phyloP scores from a whole-genome alignment of 2,329 filamentous ascomycete genomes.

The Botrytis deweyae region DNA sequence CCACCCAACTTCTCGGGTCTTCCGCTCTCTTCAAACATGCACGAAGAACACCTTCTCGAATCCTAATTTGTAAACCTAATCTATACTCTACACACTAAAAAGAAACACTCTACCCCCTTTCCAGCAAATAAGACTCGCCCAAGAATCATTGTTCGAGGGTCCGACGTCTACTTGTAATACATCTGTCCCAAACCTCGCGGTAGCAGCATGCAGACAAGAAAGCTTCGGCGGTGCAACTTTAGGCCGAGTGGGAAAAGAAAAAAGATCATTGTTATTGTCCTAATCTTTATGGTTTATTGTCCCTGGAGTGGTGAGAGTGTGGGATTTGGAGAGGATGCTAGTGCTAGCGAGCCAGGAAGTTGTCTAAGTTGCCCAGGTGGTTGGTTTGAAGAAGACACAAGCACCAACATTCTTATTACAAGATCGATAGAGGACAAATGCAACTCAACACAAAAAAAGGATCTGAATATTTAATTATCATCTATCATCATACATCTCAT shows the following conservation, averaged over 20 bases:
- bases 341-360: background rate
- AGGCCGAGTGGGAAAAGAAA: background rate
- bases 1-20: background rate
- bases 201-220: background rate
- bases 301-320: background rate
- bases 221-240: background rate
- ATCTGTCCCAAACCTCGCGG: background rate
- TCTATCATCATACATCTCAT: conserved; percentile 6
- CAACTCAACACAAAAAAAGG: background rate
- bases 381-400: background rate
- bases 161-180: background rate
- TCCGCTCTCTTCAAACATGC: background rate
- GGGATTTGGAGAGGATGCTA: background rate
- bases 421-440: background rate
- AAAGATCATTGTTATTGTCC: background rate
- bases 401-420: background rate
- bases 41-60: background rate
- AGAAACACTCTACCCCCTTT: background rate
- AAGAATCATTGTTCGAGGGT: background rate
- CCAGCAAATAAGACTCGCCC: background rate
- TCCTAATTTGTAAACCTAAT: background rate
- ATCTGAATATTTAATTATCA: background rate
- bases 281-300: background rate
- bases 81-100: background rate
- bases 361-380: background rate